phyloP scores from a whole-genome alignment of 1,284 basidiomycete genomes.

The Coniophora puteana region DNA sequence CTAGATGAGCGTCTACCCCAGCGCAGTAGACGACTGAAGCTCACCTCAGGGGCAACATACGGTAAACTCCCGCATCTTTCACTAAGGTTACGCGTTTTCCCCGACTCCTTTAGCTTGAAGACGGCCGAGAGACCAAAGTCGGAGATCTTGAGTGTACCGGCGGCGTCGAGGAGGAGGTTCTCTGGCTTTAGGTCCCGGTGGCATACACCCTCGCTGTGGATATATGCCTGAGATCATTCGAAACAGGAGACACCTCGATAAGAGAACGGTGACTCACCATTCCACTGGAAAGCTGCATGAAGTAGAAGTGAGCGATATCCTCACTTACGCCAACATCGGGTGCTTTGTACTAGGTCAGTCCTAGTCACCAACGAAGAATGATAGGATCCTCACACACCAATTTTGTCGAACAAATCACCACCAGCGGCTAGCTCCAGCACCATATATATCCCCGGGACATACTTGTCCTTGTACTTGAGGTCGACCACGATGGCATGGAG shows the following conservation, averaged over 20 bases:
- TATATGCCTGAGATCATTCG: slow-evolving; percentile 55
- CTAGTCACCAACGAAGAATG: neutral
- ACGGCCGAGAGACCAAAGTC: slow-evolving; percentile 96
- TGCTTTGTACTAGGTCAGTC: slow-evolving; percentile 36
- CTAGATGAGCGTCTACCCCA: neutral
- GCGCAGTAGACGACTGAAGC: slow-evolving; percentile 11
- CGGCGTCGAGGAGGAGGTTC: slow-evolving; percentile 81
- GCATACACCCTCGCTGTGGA: slow-evolving; percentile 89
- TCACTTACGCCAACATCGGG: slow-evolving; percentile 88
- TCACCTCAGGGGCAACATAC: slow-evolving; percentile 92
- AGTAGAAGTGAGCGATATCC: slow-evolving; percentile 90
- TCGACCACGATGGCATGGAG: slow-evolving; percentile 77
- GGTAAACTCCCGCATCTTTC: slow-evolving; percentile 93
- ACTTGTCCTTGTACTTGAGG: slow-evolving; percentile 51
- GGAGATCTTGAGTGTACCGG: slow-evolving; percentile 84
- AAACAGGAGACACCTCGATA: neutral
- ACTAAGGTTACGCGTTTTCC: slow-evolving; percentile 62
- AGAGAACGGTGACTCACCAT: slow-evolving; percentile 44
- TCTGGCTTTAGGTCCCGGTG: slow-evolving; percentile 98
- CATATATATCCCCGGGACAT: slow-evolving; percentile 86
- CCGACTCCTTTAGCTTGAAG: slow-evolving; percentile 86
- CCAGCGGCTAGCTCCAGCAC: slow-evolving; percentile 90
- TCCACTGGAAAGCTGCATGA: slow-evolving; percentile 83
- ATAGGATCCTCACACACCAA: slow-evolving; percentile 53
- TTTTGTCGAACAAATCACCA: slow-evolving; percentile 98